Evolutionary conservation across 225 moss, liverwort and hornwort species (phyloP).

Genomic region (Polytrichum formosum): DNA sequence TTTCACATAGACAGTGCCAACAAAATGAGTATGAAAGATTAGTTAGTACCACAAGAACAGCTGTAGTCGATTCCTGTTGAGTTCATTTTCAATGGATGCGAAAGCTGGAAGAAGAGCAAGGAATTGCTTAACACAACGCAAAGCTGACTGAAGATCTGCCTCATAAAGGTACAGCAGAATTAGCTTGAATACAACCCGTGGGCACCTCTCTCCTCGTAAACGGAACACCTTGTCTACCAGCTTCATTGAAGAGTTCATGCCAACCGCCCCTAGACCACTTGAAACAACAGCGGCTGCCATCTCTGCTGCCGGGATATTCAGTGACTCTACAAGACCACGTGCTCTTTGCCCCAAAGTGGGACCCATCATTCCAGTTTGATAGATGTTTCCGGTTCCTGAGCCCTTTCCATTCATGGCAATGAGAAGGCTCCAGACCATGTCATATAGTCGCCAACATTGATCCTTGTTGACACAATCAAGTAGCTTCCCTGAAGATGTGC

Average conservation of each 20-base stretch:
- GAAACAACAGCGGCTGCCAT: slow-evolving; percentile 84
- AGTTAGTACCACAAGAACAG: slow-evolving; percentile 68
- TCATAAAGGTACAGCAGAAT: slow-evolving; percentile 68
- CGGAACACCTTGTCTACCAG: slow-evolving; percentile 63
- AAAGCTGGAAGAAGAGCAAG: slow-evolving; percentile 72
- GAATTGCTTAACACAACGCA: slow-evolving; percentile 68
- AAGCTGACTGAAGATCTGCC: slow-evolving; percentile 59
- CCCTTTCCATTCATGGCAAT: slow-evolving; percentile 72
- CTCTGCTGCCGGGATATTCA: slow-evolving; percentile 76
- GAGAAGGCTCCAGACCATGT: slow-evolving; percentile 70
- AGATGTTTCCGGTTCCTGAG: slow-evolving; percentile 55
- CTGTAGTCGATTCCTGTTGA: slow-evolving; percentile 70
- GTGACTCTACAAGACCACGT: slow-evolving; percentile 72
- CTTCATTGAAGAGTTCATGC: slow-evolving; percentile 64
- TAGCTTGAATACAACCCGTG: slow-evolving; percentile 69
- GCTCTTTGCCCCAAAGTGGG: slow-evolving; percentile 81
- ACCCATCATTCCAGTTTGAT: slow-evolving; percentile 57
- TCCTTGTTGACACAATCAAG: slow-evolving; percentile 43
- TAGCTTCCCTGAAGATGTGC: slow-evolving; percentile 40
- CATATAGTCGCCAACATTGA: slow-evolving; percentile 74
- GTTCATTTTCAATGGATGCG: slow-evolving; percentile 64
- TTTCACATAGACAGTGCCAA: no score
- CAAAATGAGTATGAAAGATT: background rate
- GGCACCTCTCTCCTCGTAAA: slow-evolving; percentile 64
- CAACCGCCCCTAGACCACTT: slow-evolving; percentile 75